Evolutionary conservation across 1,284 basidiomycete genomes (phyloP), one percentile per base, ranked within the genome.

Genomic region (Hymenochaete sp.): DNA sequence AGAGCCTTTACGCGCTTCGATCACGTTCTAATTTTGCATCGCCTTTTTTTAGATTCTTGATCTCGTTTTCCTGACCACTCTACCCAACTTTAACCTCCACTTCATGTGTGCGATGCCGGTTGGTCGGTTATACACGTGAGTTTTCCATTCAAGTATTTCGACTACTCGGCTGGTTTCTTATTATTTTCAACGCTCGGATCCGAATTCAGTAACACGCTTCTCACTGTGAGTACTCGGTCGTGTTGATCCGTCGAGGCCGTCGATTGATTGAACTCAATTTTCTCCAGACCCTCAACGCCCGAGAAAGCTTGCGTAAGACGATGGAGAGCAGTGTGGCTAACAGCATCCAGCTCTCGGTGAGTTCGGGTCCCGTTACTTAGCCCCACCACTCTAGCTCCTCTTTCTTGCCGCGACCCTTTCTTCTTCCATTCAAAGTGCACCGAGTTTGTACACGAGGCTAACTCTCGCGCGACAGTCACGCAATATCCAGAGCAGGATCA

Each of bases 51-150:
- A 47, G 45, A 47, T 47, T 19, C 39, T 47, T 3, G 45, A 47
- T 33, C 38, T 47, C 29, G 40, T 47, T 19, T 47, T 47, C 40
- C 39, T 47, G 21, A 47, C 45, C 9, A 47, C 39, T 14, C 16
- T 36, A 9, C 45, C 45, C 5, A 24, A 42, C 33, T 35, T 37
- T 31, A 47, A 47, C 26, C 45, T 47, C 28, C 45, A 47, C 22
- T 47, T 42, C 24, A 47, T 47, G 45, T 47, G 45, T 19, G 45
- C 45, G 14, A 47, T 47, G 45, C 45, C 45, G 2, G 45, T 47
- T 18, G 45, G 45, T 11, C 31, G 45, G 11, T 13, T 47, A 19
- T 47, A 47, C 32, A 47, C 45, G 45, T 47, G 19, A 22, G 45
- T 36, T 26, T 31, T 9, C 27, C 27, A 9, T 25, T 44, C 4